Conservation (phyloP, 768 basidiomycete genomes). For the Thelephora ganbajun region DNA sequence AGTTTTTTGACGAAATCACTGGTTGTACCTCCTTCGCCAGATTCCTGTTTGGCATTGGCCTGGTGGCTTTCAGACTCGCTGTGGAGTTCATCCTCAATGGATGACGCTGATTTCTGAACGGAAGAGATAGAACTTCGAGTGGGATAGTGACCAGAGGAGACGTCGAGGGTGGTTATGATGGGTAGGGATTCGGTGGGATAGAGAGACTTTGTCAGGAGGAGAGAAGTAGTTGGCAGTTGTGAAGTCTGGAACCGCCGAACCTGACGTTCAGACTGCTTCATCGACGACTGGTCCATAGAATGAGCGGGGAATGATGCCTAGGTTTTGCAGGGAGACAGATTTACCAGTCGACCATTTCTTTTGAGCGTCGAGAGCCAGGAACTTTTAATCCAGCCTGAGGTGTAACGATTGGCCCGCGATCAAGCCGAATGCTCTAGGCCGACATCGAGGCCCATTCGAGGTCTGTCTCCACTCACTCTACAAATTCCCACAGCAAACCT, state of each 20-base stretch:
- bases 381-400: no score
- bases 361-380: no score
- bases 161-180: slow-evolving; percentile 23
- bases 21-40: no score
- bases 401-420: no score
- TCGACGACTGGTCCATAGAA: background rate
- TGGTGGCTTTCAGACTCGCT: slow-evolving; percentile 6
- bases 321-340: no score
- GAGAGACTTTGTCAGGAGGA: slow-evolving; percentile 22
- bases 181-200: slow-evolving; percentile 15
- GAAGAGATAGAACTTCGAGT: slow-evolving; percentile 17
- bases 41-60: background rate
- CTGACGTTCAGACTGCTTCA: slow-evolving; percentile 15
- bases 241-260: slow-evolving; percentile 23
- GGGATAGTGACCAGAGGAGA: slow-evolving; percentile 16
- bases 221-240: slow-evolving; percentile 30
- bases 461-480: no score
- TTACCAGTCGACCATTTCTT: no score
- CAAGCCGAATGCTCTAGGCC: no score
- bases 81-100: slow-evolving; percentile 12
- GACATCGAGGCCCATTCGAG: no score
- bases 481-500: no score
- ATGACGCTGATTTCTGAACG: slow-evolving; percentile 13
- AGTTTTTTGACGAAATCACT: no score
- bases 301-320: no score